phyloP scores from a whole-genome alignment of 225 moss, liverwort and hornwort genomes.

The Polytrichum commune region DNA sequence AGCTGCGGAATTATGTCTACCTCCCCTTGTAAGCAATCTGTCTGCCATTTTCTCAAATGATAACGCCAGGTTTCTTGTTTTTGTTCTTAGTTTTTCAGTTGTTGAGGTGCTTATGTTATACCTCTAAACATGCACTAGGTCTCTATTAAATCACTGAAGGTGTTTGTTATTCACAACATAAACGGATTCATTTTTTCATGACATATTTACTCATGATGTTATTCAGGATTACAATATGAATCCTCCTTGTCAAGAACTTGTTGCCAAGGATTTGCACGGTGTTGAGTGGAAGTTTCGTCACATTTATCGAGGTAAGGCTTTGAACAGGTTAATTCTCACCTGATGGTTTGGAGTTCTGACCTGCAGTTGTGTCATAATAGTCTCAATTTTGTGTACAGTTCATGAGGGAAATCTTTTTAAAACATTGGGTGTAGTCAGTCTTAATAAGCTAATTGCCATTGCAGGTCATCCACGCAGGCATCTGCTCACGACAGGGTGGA shows the following conservation, averaged over 20 bases:
- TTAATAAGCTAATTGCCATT: neutral
- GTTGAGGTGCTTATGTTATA: no score
- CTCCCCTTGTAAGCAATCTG: constrained; percentile 39
- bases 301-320: constrained; percentile 68
- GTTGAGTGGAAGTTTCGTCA: constrained; percentile 90
- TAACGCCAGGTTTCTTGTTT: no score
- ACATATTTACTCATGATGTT: neutral
- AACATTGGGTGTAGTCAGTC: neutral
- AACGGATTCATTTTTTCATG: no score
- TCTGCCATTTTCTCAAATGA: no score
- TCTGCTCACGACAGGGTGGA: constrained; percentile 88
- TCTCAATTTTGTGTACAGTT: neutral
- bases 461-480: constrained; percentile 84
- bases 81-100: no score
- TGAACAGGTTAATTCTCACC: neutral
- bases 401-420: neutral
- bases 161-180: no score
- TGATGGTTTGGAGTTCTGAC: no score
- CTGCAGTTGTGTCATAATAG: no score
- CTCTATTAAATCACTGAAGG: no score
- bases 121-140: no score
- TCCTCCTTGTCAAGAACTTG: constrained; percentile 82
- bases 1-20: constrained; percentile 71
- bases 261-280: constrained; percentile 82
- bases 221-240: constrained; percentile 69